Conservation (phyloP, 495 filamentous ascomycete genomes). For the Platismatia glauca region DNA sequence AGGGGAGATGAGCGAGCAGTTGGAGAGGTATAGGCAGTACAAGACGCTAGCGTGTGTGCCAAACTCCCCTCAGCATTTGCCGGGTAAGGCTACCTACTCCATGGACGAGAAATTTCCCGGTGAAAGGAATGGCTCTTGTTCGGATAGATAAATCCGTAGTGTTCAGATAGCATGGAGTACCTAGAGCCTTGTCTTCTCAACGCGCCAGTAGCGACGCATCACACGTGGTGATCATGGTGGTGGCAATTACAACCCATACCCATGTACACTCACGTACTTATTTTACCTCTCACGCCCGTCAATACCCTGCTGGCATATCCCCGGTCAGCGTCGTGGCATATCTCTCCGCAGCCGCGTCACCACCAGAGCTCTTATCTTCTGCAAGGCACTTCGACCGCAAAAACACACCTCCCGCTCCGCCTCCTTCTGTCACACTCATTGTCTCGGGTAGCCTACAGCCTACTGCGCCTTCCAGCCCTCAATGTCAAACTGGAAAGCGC, state of each 20-base stretch:
- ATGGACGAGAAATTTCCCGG: too few species aligned
- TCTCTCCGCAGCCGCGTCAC: background rate
- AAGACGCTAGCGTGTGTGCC: slow-evolving; percentile 1
- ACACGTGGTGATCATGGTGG: too few species aligned
- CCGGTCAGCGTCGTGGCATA: background rate
- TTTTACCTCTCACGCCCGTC: background rate
- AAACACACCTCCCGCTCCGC: background rate
- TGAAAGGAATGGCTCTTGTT: background rate
- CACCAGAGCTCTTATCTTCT: background rate
- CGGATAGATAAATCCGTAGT: background rate
- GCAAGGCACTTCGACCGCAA: background rate
- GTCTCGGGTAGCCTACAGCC: background rate
- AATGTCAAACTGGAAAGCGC: slow-evolving; percentile 54
- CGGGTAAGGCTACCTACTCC: background rate
- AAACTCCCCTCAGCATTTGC: background rate
- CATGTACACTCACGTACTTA: background rate
- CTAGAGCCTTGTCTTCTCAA: background rate
- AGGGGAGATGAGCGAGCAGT: too few species aligned
- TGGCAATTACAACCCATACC: background rate
- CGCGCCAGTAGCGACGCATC: background rate
- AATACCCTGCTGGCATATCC: background rate
- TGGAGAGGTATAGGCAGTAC: background rate
- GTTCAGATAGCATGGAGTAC: background rate
- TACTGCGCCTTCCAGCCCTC: slow-evolving; percentile 23
- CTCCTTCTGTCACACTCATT: background rate